A percentile compares a stretch with the other conserved stretches of the same genome.
Conservation (phyloP, 1,139 yeast genomes). For the Saccharomyces uvarum region DNA sequence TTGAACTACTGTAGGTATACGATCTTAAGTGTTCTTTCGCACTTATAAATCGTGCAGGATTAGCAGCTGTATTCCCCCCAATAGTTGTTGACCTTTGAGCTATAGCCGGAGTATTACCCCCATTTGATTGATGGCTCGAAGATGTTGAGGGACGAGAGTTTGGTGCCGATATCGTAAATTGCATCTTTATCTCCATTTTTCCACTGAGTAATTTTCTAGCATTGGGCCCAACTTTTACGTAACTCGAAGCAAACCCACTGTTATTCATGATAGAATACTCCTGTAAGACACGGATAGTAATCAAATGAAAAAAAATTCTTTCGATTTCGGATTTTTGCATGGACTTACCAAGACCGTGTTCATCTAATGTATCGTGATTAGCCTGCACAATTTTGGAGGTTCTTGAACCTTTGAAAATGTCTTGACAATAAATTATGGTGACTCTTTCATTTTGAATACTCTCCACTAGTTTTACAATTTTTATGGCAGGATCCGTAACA, state of each 20-base stretch:
- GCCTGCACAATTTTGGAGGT: constrained; percentile 50
- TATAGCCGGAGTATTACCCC: constrained; percentile 2
- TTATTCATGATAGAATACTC: constrained; percentile 68
- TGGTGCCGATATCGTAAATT: constrained; percentile 31
- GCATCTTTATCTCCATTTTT: constrained; percentile 40
- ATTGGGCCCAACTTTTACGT: constrained; percentile 52
- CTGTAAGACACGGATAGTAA: constrained; percentile 57
- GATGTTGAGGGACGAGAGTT: constrained; percentile 16
- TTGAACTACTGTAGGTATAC: constrained; percentile 18
- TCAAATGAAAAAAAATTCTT: constrained; percentile 69
- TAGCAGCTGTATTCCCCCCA: not conserved
- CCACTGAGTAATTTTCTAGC: constrained; percentile 44
- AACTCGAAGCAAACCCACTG: constrained; percentile 76
- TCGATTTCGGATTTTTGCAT: constrained; percentile 64
- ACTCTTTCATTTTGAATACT: constrained; percentile 53
- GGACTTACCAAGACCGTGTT: constrained; percentile 64
- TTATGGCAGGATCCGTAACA: constrained; percentile 58
- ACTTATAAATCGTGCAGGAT: constrained; percentile 22
- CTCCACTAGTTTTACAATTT: constrained; percentile 53
- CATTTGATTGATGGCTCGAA: constrained; percentile 11
- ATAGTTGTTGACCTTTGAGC: not conserved
- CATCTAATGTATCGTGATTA: constrained; percentile 54
- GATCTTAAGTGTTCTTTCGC: constrained; percentile 27
- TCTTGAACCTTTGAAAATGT: constrained; percentile 71
- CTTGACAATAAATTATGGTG: constrained; percentile 75